Evolutionary conservation across 495 filamentous ascomycete genomes (phyloP).

Genomic region (Xylaria bambusicola): DNA sequence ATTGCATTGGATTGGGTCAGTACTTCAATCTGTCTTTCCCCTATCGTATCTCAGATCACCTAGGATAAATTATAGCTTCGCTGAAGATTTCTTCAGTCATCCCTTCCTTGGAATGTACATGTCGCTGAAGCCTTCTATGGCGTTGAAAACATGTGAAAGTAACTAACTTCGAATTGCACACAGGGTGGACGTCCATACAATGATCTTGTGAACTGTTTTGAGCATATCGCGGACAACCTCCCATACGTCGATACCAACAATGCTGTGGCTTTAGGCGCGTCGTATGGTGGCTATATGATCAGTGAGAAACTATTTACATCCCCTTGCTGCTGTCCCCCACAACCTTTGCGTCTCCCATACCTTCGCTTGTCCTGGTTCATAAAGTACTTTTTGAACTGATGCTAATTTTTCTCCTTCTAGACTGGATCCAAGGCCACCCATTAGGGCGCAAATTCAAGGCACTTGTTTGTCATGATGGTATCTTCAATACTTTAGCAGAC

Average conservation of each 20-base stretch:
- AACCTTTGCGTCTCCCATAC: no score
- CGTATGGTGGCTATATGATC: conserved; percentile 88
- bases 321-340: background rate
- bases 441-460: conserved; percentile 83
- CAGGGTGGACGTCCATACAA: conserved; percentile 72
- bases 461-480: conserved; percentile 87
- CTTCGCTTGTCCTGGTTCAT: background rate
- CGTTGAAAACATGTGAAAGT: no score
- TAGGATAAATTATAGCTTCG: no score
- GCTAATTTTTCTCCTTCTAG: conserved; percentile 29
- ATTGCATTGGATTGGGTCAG: conserved; percentile 69
- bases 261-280: conserved; percentile 82
- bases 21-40: no score
- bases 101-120: no score
- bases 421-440: conserved; percentile 71
- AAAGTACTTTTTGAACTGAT: conserved; percentile 22
- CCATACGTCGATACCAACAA: conserved; percentile 72
- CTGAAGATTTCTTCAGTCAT: no score
- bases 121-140: no score
- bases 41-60: no score
- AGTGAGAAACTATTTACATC: conserved; percentile 42
- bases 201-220: conserved; percentile 78
- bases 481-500: conserved; percentile 77
- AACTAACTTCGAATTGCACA: background rate
- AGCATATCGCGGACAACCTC: conserved; percentile 71